Conservation (phyloP, 2,329 filamentous ascomycete genomes). For the Phyllosticta paracitricarpa region DNA sequence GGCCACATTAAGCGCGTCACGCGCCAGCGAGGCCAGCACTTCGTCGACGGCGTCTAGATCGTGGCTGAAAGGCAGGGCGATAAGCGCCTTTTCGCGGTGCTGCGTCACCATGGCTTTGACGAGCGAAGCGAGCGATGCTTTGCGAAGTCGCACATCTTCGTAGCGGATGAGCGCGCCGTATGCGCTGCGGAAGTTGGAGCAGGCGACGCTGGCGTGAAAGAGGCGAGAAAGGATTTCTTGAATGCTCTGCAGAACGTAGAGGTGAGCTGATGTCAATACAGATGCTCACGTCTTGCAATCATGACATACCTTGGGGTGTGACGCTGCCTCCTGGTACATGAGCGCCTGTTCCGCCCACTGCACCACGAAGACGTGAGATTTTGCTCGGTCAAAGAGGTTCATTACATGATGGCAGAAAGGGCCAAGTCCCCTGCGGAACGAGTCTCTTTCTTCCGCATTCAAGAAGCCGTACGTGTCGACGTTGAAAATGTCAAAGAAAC, state of each 20-base stretch:
- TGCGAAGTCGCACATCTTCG: conserved; percentile 37
- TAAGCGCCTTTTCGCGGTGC: conserved; percentile 37
- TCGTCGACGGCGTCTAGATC: conserved; percentile 71
- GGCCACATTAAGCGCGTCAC: conserved; percentile 55
- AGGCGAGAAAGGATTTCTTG: conserved; percentile 68
- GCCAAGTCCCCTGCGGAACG: conserved; percentile 62
- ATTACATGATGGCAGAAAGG: conserved; percentile 84
- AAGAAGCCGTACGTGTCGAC: conserved; percentile 52
- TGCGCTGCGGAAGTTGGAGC: conserved; percentile 70
- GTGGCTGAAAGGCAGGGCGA: conserved; percentile 67
- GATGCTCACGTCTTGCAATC: conserved; percentile 20
- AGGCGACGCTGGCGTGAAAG: conserved; percentile 72
- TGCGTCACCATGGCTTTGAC: conserved; percentile 31
- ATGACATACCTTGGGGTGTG: conserved; percentile 12
- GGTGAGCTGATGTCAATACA: background rate
- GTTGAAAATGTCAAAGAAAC: conserved; percentile 26
- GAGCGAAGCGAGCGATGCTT: conserved; percentile 60
- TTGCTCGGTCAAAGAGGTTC: conserved; percentile 67
- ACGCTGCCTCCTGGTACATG: background rate
- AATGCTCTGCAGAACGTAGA: background rate
- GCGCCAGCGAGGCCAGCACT: conserved; percentile 62
- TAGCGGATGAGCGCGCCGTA: conserved; percentile 62
- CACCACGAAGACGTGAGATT: conserved; percentile 68
- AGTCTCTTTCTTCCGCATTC: conserved; percentile 60
- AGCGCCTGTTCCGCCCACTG: conserved; percentile 61